Conservation (phyloP, 345 rosid species). For the Arabidopsis arenosa region DNA sequence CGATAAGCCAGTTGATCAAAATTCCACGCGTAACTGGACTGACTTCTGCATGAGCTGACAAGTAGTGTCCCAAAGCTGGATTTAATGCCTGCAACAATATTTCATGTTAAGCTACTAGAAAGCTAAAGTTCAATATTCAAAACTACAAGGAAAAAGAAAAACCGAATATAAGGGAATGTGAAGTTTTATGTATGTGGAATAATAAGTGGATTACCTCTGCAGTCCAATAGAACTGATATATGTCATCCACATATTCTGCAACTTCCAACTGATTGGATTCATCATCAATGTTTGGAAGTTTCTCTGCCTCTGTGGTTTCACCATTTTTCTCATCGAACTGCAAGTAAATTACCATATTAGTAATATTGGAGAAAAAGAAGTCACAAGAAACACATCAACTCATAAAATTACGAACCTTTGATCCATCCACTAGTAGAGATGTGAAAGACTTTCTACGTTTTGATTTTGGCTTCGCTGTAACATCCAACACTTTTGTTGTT, state of each 20-base stretch:
- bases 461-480: conserved; percentile 56
- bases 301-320: conserved; percentile 50
- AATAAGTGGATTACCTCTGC: conserved; percentile 63
- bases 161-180: conserved; percentile 4
- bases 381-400: conserved; percentile 12
- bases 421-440: conserved; percentile 69
- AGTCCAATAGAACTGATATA: conserved; percentile 88
- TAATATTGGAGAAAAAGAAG: conserved; percentile 10
- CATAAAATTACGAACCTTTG: conserved; percentile 59
- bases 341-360: conserved; percentile 43
- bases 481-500: conserved; percentile 42
- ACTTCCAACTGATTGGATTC: conserved; percentile 83
- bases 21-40: conserved; percentile 82
- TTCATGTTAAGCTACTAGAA: conserved; percentile 32
- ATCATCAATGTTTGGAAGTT: conserved; percentile 78
- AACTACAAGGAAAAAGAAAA: neutral
- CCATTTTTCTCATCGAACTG: conserved; percentile 62
- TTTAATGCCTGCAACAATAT: conserved; percentile 61
- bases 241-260: conserved; percentile 94
- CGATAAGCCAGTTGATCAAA: conserved; percentile 94
- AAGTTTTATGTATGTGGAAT: conserved; percentile 1
- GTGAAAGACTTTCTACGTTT: conserved; percentile 90
- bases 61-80: conserved; percentile 60
- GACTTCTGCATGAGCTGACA: conserved; percentile 65
- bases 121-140: conserved; percentile 5